These are phyloP conservation scores for Apophysomyces elegans DNA, from an alignment of 371 early-diverging fungal genomes.

Conservation along the genomic window DNA sequence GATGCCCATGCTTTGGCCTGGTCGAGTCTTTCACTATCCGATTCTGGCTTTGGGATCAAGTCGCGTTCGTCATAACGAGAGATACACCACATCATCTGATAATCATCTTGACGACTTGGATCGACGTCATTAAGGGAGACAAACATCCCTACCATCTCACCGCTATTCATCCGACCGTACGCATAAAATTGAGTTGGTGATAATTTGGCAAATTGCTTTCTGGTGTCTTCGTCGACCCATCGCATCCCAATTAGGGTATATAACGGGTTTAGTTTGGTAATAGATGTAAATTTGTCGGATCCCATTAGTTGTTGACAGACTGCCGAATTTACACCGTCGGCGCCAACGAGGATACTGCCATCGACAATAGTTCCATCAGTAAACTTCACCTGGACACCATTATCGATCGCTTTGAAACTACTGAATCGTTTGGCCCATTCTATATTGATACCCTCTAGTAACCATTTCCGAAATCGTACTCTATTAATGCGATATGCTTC, in stretches of 20 bases:
- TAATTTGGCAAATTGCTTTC: not conserved
- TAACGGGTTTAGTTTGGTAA: slow-evolving; percentile 20
- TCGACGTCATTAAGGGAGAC: slow-evolving; percentile 19
- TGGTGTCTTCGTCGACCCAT: slow-evolving; percentile 13
- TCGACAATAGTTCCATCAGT: slow-evolving; percentile 28
- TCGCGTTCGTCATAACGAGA: slow-evolving; percentile 13
- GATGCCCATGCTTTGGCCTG: slow-evolving; percentile 15
- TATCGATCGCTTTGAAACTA: slow-evolving; percentile 15
- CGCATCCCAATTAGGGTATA: slow-evolving; percentile 4
- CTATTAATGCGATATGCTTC: slow-evolving; percentile 29
- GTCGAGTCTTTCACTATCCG: slow-evolving; percentile 9
- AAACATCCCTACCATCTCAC: slow-evolving; percentile 6
- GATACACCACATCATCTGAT: slow-evolving; percentile 17
- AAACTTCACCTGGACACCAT: slow-evolving; percentile 31
- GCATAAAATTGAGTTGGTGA: slow-evolving; percentile 6
- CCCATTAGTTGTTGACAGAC: slow-evolving; percentile 28
- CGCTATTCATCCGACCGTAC: not conserved
- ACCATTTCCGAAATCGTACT: slow-evolving; percentile 27
- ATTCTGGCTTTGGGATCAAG: not conserved
- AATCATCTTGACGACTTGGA: not conserved
- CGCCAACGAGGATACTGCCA: slow-evolving; percentile 30
- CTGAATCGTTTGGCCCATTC: slow-evolving; percentile 27
- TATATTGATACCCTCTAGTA: slow-evolving; percentile 25
- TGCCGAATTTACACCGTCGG: slow-evolving; percentile 28
- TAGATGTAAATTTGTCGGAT: slow-evolving; percentile 10